A percentile compares a stretch with the other conserved stretches of the same genome.
phyloP scores from a whole-genome alignment of 2,329 filamentous ascomycete genomes.

The Cryphonectria naterciae region DNA sequence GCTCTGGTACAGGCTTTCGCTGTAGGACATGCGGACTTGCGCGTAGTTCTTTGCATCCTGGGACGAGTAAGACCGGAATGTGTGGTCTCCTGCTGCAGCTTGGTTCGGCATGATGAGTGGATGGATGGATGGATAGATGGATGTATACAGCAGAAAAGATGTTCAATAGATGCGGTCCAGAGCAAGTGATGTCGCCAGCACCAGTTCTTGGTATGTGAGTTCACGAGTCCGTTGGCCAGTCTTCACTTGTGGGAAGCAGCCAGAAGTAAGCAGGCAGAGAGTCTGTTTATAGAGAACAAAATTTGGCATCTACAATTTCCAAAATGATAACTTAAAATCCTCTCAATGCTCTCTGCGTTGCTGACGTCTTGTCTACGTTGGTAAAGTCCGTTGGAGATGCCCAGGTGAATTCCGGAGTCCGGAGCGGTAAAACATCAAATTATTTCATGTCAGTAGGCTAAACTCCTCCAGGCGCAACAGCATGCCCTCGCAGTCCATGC shows the following conservation, averaged over 20 bases:
- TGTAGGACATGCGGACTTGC: conserved; percentile 47
- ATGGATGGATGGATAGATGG: no score
- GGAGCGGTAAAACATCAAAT: background rate
- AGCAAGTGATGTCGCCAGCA: background rate
- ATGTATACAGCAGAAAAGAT: background rate
- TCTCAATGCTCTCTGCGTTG: background rate
- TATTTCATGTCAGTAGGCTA: background rate
- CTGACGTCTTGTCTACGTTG: background rate
- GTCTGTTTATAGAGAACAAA: no score
- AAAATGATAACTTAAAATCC: no score
- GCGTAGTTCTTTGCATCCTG: conserved; percentile 51
- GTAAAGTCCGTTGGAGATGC: background rate
- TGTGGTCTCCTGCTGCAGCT: conserved; percentile 40
- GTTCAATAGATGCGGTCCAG: background rate
- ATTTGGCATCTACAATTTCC: no score
- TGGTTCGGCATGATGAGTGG: conserved; percentile 10
- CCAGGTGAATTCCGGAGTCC: background rate
- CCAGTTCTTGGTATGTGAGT: background rate
- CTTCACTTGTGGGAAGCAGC: background rate
- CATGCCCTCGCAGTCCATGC: background rate
- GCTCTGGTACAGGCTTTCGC: conserved; percentile 48
- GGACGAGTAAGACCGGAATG: conserved; percentile 50
- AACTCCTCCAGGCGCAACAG: background rate
- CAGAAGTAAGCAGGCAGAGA: no score
- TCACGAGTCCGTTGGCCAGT: background rate